Conservation (phyloP, 2,329 filamentous ascomycete genomes). For the Ceratocystis eucalypticola region DNA sequence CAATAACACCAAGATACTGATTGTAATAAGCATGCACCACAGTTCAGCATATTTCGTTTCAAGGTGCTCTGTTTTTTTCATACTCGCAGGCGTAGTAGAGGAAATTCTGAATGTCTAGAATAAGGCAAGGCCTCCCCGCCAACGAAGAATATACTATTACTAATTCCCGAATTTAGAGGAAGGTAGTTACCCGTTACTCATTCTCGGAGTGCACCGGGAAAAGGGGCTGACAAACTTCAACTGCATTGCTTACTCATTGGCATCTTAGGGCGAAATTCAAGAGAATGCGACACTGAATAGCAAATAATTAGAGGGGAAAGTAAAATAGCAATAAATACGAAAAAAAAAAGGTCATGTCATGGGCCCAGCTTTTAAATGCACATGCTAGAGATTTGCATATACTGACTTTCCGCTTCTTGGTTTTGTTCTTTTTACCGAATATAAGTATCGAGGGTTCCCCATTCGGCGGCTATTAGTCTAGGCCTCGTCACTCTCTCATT, state of each 20-base stretch:
- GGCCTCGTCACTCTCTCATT: not conserved
- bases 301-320: not conserved
- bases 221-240: not conserved
- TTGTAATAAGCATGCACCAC: too few species aligned
- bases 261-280: not conserved
- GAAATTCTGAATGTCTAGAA: not conserved
- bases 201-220: not conserved
- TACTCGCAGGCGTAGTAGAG: not conserved
- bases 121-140: not conserved
- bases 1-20: too few species aligned
- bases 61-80: too few species aligned
- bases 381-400: not conserved
- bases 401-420: conserved; percentile 2
- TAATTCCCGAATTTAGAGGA: not conserved
- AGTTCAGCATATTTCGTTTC: too few species aligned
- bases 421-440: not conserved
- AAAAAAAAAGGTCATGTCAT: not conserved
- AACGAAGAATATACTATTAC: not conserved
- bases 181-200: not conserved
- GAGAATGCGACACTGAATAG: not conserved
- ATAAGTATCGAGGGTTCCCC: not conserved
- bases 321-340: not conserved
- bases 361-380: too few species aligned
- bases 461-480: not conserved
- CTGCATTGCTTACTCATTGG: not conserved